A percentile compares a stretch with the other conserved stretches of the same genome.
phyloP scores from a whole-genome alignment of 2,329 filamentous ascomycete species.

The Fusarium papillatum region DNA sequence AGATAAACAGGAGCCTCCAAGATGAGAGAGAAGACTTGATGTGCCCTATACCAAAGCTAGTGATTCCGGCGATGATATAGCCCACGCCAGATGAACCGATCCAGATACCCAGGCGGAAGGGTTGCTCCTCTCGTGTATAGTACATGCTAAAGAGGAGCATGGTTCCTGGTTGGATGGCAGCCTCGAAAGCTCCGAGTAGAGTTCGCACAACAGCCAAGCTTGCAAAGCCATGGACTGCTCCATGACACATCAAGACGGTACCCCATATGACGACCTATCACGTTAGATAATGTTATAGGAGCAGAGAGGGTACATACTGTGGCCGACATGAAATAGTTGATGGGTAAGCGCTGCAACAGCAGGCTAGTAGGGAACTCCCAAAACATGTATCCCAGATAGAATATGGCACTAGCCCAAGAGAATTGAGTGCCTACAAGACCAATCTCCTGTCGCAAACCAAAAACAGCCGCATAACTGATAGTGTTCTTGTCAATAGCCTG shows the following conservation, averaged over 20 bases:
- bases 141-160: conserved; percentile 40
- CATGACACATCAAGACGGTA: conserved; percentile 21
- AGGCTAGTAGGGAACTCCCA: conserved; percentile 52
- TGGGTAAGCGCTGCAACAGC: conserved; percentile 22
- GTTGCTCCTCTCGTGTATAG: conserved; percentile 33
- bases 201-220: conserved; percentile 21
- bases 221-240: conserved; percentile 11
- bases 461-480: conserved; percentile 54
- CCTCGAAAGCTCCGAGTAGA: conserved; percentile 27
- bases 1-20: conserved; percentile 31
- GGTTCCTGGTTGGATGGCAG: conserved; percentile 24
- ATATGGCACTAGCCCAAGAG: conserved; percentile 55
- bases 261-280: conserved; percentile 24
- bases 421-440: conserved; percentile 52
- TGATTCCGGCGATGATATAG: conserved; percentile 36
- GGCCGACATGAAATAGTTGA: conserved; percentile 27
- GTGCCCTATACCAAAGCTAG: conserved; percentile 37
- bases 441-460: conserved; percentile 54
- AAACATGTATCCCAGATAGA: conserved; percentile 55
- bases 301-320: conserved; percentile 8
- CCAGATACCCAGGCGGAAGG: conserved; percentile 37
- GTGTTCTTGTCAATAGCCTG: conserved; percentile 39
- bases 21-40: conserved; percentile 19
- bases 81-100: conserved; percentile 30
- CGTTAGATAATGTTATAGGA: neutral